These are phyloP conservation scores for Parietaria judaica DNA, from an alignment of 306 rosid genomes.

Conservation along the genomic window DNA sequence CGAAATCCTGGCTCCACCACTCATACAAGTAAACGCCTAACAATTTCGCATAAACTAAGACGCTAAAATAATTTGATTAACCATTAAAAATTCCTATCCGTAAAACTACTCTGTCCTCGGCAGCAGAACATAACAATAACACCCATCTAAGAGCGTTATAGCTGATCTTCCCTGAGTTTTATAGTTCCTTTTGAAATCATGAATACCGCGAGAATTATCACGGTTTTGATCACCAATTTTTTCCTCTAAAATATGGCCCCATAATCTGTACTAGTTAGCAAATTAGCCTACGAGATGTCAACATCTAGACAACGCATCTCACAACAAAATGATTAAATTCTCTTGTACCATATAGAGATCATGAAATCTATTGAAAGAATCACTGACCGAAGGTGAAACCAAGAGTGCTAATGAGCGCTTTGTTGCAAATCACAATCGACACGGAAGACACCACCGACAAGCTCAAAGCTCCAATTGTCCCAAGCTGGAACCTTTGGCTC, in stretches of 20 bases:
- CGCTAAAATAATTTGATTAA: neutral
- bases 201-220: neutral
- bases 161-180: neutral
- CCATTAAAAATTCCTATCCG: neutral
- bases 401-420: conserved; percentile 60
- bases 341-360: too few species aligned
- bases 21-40: neutral
- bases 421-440: conserved; percentile 77
- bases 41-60: neutral
- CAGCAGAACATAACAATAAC: neutral
- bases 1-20: neutral
- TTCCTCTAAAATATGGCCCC: neutral
- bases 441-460: conserved; percentile 82
- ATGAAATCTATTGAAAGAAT: neutral
- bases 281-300: neutral
- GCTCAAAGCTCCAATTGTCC: conserved; percentile 70
- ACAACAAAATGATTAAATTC: neutral
- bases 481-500: conserved; percentile 54
- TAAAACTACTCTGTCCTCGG: neutral
- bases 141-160: neutral
- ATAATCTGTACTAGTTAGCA: neutral
- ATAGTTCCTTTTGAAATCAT: neutral
- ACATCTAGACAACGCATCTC: neutral
- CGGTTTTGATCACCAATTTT: neutral
- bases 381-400: conserved; percentile 68